Conservation (phyloP, 371 early-diverging fungal species). For the Mortierella sp. region DNA sequence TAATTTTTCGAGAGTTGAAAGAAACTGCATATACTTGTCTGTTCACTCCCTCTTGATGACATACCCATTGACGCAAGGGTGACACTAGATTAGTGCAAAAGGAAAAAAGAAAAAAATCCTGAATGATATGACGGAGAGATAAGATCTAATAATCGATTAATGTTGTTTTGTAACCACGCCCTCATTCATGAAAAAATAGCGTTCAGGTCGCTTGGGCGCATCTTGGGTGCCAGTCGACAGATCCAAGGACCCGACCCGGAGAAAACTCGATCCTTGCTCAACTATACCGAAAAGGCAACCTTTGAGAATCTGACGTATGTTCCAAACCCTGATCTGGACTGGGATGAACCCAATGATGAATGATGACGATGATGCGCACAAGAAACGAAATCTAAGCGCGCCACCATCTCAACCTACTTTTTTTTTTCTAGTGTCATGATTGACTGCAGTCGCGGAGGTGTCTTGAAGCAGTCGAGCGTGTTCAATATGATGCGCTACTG, state of each 20-base stretch:
- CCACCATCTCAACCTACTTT: not conserved
- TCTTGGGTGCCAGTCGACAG: constrained; percentile 73
- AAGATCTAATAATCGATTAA: constrained; percentile 6
- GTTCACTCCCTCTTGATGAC: not conserved
- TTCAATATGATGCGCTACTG: constrained; percentile 75
- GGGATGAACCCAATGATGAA: not conserved
- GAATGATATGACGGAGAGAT: constrained; percentile 6
- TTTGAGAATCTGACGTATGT: constrained; percentile 71
- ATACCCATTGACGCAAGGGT: not conserved
- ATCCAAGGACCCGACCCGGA: constrained; percentile 57
- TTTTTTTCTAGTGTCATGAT: constrained; percentile 75
- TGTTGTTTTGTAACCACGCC: not conserved
- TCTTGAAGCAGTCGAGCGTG: constrained; percentile 72
- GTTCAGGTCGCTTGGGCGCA: constrained; percentile 82
- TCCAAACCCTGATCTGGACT: not conserved
- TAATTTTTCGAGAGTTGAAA: not conserved
- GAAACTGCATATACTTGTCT: not conserved
- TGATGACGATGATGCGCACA: not conserved
- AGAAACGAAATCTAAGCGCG: not conserved
- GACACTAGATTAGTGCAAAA: constrained; percentile 9
- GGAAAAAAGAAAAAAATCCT: not conserved
- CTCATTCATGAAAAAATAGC: constrained; percentile 59
- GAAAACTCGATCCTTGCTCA: constrained; percentile 61
- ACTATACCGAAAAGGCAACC: constrained; percentile 73
- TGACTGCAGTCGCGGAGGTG: constrained; percentile 89